Conservation (phyloP, 2,329 filamentous ascomycete species). For the Tolypocladium endophyticum region DNA sequence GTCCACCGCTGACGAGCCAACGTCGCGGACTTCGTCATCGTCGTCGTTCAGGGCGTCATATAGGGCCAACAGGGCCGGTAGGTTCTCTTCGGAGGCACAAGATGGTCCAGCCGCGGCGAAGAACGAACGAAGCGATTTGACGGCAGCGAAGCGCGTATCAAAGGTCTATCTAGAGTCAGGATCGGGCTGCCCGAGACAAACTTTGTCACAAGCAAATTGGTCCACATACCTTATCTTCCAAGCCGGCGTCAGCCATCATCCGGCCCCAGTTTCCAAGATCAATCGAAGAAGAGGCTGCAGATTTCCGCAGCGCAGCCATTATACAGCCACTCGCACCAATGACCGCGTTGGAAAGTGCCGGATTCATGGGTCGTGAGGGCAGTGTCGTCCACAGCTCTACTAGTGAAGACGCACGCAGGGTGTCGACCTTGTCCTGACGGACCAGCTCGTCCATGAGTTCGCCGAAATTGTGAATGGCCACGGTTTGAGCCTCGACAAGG, state of each 20-base stretch:
- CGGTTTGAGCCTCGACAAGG: slow-evolving; percentile 33
- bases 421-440: slow-evolving; percentile 8
- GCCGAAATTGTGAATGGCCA: slow-evolving; percentile 37
- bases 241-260: slow-evolving; percentile 37
- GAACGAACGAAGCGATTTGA: slow-evolving; percentile 43
- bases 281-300: slow-evolving; percentile 3
- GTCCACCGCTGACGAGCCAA: slow-evolving; percentile 42
- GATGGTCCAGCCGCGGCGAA: slow-evolving; percentile 18
- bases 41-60: slow-evolving; percentile 80
- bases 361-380: slow-evolving; percentile 28
- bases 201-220: not conserved
- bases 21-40: slow-evolving; percentile 74
- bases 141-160: slow-evolving; percentile 52
- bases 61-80: slow-evolving; percentile 52
- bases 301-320: slow-evolving; percentile 21
- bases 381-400: slow-evolving; percentile 29
- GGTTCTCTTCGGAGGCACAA: slow-evolving; percentile 22
- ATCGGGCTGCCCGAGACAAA: not conserved
- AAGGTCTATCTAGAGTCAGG: slow-evolving; percentile 37
- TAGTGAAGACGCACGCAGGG: slow-evolving; percentile 23
- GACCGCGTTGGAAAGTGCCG: slow-evolving; percentile 37
- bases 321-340: slow-evolving; percentile 37
- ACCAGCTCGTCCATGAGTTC: slow-evolving; percentile 31
- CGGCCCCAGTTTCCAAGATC: slow-evolving; percentile 32
- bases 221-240: slow-evolving; percentile 34